Evolutionary conservation across 2,329 filamentous ascomycete species (phyloP).

Genomic region (Ilyonectria destructans): DNA sequence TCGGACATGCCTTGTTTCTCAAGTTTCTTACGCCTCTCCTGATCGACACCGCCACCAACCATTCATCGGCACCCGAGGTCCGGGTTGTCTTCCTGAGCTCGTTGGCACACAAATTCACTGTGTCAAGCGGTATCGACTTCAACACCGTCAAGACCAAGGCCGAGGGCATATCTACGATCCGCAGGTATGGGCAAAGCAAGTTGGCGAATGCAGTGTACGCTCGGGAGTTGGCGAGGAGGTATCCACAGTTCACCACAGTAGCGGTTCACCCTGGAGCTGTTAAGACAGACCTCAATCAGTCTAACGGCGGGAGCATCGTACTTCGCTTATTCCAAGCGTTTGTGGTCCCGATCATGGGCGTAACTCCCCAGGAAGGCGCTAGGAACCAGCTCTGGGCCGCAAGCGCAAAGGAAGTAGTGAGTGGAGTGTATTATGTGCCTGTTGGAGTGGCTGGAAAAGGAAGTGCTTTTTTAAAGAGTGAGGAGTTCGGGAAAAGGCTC

Average conservation of each 20-base stretch:
- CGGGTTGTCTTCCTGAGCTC: slow-evolving; percentile 22
- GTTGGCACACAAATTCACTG: slow-evolving; percentile 8
- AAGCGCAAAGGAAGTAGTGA: slow-evolving; percentile 1
- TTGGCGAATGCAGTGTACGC: slow-evolving; percentile 21
- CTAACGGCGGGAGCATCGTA: background rate
- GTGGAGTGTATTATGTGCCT: slow-evolving; percentile 21
- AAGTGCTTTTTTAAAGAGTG: slow-evolving; percentile 3
- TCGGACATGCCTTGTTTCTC: slow-evolving; percentile 49
- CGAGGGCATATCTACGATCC: background rate
- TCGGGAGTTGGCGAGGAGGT: slow-evolving; percentile 15
- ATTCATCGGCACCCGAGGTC: slow-evolving; percentile 4
- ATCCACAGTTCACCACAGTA: slow-evolving; percentile 14
- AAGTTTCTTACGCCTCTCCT: slow-evolving; percentile 41
- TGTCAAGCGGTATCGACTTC: slow-evolving; percentile 23
- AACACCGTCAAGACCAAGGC: slow-evolving; percentile 12
- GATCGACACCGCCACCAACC: background rate
- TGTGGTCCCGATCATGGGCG: background rate
- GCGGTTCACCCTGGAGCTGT: slow-evolving; percentile 21
- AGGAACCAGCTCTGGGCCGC: slow-evolving; percentile 27
- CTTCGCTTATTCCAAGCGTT: background rate
- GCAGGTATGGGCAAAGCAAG: slow-evolving; percentile 31
- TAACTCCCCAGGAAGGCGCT: slow-evolving; percentile 7
- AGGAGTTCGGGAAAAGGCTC: slow-evolving; percentile 15
- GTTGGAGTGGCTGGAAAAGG: slow-evolving; percentile 7
- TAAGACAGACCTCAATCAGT: slow-evolving; percentile 7